Evolutionary conservation across 2,329 filamentous ascomycete genomes (phyloP).

Genomic region (Didymella pinodella): DNA sequence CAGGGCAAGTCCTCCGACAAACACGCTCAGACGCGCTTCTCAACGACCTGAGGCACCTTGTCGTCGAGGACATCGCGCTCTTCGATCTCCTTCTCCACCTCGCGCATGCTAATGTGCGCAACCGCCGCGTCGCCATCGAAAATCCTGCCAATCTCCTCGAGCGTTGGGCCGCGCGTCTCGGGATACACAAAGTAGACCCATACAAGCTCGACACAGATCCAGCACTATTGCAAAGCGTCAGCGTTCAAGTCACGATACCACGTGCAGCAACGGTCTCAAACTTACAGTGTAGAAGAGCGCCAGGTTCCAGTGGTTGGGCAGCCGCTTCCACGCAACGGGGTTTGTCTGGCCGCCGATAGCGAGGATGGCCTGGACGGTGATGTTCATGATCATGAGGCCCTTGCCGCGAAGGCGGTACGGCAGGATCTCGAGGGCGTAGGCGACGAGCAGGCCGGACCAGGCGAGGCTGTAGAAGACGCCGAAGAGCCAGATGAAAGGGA

Average conservation of each 20-base stretch:
- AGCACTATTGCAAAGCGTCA: constrained; percentile 48
- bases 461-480: constrained; percentile 63
- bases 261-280: not conserved
- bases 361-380: constrained; percentile 69
- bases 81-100: constrained; percentile 32
- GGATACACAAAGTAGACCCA: constrained; percentile 60
- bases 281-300: constrained; percentile 68
- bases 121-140: constrained; percentile 69
- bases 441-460: constrained; percentile 66
- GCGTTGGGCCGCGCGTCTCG: constrained; percentile 72
- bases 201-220: constrained; percentile 66
- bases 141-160: constrained; percentile 73
- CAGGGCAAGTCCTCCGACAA: not conserved
- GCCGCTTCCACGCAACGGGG: constrained; percentile 67
- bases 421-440: constrained; percentile 61
- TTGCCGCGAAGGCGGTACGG: constrained; percentile 60
- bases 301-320: constrained; percentile 67
- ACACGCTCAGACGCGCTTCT: constrained; percentile 6
- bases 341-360: constrained; percentile 68
- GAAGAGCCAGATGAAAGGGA: constrained; percentile 62
- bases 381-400: constrained; percentile 65
- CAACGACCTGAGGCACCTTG: constrained; percentile 25
- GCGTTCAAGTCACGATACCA: not conserved
- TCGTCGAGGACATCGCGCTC: constrained; percentile 28
- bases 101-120: constrained; percentile 36